Evolutionary conservation across 495 filamentous ascomycete species (phyloP).

Genomic region (Emericellopsis terricola): DNA sequence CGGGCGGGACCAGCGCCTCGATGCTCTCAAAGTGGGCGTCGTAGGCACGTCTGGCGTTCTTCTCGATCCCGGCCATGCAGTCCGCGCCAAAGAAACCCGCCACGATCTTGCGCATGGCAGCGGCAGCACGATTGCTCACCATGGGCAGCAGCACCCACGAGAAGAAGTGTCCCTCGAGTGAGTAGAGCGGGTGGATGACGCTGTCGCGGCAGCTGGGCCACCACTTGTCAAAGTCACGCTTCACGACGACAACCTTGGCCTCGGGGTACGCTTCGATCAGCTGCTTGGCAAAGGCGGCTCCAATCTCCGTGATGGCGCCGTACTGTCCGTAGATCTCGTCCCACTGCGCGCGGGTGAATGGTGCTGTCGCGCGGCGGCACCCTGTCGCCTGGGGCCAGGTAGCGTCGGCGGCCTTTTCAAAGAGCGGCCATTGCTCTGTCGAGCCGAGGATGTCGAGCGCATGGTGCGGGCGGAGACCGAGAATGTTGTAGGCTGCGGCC

Average conservation of each 20-base stretch:
- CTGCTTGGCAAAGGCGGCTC: conserved; percentile 15
- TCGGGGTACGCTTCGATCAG: conserved; percentile 27
- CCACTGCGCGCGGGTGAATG: conserved; percentile 15
- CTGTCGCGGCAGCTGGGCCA: conserved; percentile 11
- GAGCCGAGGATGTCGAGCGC: conserved; percentile 3
- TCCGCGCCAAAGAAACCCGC: conserved; percentile 7
- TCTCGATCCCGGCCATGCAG: conserved; percentile 9
- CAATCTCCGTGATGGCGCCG: conserved; percentile 20
- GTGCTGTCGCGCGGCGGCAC: background rate
- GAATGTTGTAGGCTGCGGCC: conserved; percentile 6
- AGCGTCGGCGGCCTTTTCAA: conserved; percentile 10
- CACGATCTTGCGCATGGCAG: conserved; percentile 4
- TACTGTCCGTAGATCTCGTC: conserved; percentile 22
- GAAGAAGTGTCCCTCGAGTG: background rate
- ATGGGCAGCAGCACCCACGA: conserved; percentile 1
- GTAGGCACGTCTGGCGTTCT: conserved; percentile 5
- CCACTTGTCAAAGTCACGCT: conserved; percentile 16
- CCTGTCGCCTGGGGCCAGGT: conserved; percentile 5
- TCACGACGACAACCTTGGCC: conserved; percentile 24
- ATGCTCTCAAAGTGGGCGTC: conserved; percentile 13
- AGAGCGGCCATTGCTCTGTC: conserved; percentile 5
- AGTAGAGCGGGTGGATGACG: background rate
- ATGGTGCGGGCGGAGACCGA: conserved; percentile 9
- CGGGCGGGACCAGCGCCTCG: conserved; percentile 11
- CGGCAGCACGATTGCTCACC: conserved; percentile 1